Evolutionary conservation across 2,329 filamentous ascomycete species (phyloP), one percentile per base, ranked within the genome.

Genomic region (Didymella segeticola): DNA sequence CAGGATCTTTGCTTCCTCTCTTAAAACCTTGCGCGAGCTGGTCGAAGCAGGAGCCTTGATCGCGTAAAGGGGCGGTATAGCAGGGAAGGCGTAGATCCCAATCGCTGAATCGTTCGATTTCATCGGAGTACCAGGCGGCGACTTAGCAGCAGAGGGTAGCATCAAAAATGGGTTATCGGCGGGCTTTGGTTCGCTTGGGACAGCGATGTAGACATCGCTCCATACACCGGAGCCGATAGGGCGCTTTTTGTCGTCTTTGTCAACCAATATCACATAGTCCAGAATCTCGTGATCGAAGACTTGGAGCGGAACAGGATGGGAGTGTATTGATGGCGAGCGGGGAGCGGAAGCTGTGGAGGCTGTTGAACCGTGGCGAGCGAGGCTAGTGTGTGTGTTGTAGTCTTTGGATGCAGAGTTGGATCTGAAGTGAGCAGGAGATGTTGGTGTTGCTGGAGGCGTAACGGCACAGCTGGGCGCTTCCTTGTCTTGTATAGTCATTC

Each of bases 151-250:
- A 10, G 51, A 45, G 9, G 51, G 39, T n/a, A 46, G 51, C 26
- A 54, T 31, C 23, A 42, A 43, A 11, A 46, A 26, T 10, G 41
- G 29, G 33, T 56, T 53, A 19, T 57, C 38, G 20, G 31, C n/a
- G 1, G 47, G 39, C 25, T 61, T 58, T 1, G 66, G 62, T 8
- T 63, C 42, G 31, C 50, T 59, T 17, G 64, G 70, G 9, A n/a
- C 61, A 6, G 70, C 73, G 6, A 71, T 60, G 53, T 71, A 75
- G 1, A 75, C 72, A 58, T 73, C 65, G 50, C 72, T 74, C 73
- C 73, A 75, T 14, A 66, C 57, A 10, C 73, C 73, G 14, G 60
- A 61, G 14, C 73, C 73, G 11, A 75, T 65, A 3, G 58, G 61
- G 30, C 60, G 69, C 51, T 65, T 71, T 17, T 60, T 61, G 4